Evolutionary conservation across 2,329 filamentous ascomycete species (phyloP), one percentile per base, ranked within the genome.

Genomic region (Domatiomyces globalis): DNA sequence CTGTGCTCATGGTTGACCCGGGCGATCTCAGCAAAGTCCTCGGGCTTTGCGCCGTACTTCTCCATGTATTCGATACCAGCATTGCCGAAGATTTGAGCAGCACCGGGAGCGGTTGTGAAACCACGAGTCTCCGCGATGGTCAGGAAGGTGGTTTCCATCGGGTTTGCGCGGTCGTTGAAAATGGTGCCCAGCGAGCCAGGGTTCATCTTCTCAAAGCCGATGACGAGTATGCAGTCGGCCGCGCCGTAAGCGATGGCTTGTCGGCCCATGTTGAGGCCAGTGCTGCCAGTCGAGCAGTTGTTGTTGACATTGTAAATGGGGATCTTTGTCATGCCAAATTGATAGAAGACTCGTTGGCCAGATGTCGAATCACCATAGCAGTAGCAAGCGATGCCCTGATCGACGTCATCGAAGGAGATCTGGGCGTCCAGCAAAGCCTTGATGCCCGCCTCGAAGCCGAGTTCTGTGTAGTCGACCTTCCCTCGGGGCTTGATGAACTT

Each of bases 301-400:
- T 96, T 96, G 78, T 95, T 96, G 65, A 95, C 87, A 65, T 96
- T 96, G 76, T 94, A 89, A 66, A 96, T 87, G 63, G 90, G 90
- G 62, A 96, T 95, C 64, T 84, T 77, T 44, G 89, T 95, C 83
- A 96, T 89, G 73, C 90, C 92, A 68, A 96, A 95, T 71, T 96
- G 90, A 72, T 96, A 96, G 72, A 96, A 95, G 64, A 96, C 89
- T 58, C 90, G 84, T 74, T 96, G 90, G 46, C 90, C 90, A 69
- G 85, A 92, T 51, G 90, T 95, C 57, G 82, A 88, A 73, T 96
- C 90, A 64, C 90, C 90, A 67, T 95, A 95, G 76, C 88, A 94
- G 75, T 94, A 96, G 76, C 90, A 95, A n/a, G 89, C 92, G 9
- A 96, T 78, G 56, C 87, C 90, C 66, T 94, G 85, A 57, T 95